phyloP scores from a whole-genome alignment of 768 basidiomycete genomes.

The Gelatoporia subvermispora region DNA sequence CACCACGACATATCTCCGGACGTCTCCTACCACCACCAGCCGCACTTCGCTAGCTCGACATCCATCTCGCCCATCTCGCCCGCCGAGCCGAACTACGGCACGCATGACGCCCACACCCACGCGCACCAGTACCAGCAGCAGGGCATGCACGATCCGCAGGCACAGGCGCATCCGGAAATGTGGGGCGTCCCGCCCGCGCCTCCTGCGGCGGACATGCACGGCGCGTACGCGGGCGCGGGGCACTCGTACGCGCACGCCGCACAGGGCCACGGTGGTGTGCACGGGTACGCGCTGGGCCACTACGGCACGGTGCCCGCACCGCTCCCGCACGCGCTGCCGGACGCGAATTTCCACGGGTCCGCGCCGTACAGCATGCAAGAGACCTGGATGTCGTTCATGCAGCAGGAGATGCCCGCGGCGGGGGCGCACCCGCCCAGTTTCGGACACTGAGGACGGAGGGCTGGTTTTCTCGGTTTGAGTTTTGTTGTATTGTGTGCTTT shows the following conservation, averaged over 20 bases:
- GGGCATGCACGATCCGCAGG: slow-evolving; percentile 15
- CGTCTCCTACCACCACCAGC: slow-evolving; percentile 1
- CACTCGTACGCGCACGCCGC: slow-evolving; percentile 5
- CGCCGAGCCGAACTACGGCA: slow-evolving; percentile 5
- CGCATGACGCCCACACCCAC: slow-evolving; percentile 19
- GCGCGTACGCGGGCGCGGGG: slow-evolving; percentile 8
- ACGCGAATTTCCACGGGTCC: no score
- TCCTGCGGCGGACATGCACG: no score
- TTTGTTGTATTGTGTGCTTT: no score
- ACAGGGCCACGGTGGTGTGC: slow-evolving; percentile 6
- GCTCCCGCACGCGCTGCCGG: slow-evolving; percentile 17
- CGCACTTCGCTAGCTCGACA: not conserved
- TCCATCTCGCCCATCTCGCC: not conserved
- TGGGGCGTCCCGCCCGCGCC: no score
- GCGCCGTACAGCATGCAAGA: slow-evolving; percentile 60
- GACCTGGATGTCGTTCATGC: slow-evolving; percentile 68
- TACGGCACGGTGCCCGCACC: no score
- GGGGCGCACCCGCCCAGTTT: not conserved
- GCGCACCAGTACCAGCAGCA: slow-evolving; percentile 18
- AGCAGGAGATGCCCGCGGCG: slow-evolving; percentile 26
- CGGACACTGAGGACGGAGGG: no score
- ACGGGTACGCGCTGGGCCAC: no score
- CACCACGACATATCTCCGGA: no score
- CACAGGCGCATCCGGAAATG: slow-evolving; percentile 23
- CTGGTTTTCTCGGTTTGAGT: no score